Evolutionary conservation across 768 basidiomycete species (phyloP).

Genomic region (Rhodotorula graminis): DNA sequence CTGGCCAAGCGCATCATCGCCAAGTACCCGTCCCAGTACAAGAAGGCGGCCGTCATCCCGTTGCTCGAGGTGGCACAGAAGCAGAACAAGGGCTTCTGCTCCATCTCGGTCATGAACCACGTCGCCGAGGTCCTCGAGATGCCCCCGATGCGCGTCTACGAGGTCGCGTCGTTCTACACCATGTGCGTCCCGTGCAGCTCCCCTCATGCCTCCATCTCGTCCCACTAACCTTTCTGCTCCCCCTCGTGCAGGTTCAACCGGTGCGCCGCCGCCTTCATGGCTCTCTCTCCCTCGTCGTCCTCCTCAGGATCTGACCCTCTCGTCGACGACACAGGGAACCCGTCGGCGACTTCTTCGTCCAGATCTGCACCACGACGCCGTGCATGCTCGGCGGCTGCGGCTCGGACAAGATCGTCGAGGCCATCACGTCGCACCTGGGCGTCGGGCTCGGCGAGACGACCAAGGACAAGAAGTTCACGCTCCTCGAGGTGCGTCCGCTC

Average conservation of each 20-base stretch:
- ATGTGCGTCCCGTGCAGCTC: slow-evolving; percentile 59
- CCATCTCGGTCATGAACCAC: slow-evolving; percentile 98
- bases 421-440: slow-evolving; percentile 75
- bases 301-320: background rate
- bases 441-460: slow-evolving; percentile 70
- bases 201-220: too few relatives aligned
- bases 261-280: slow-evolving; percentile 49
- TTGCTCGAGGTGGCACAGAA: slow-evolving; percentile 92
- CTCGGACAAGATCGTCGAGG: slow-evolving; percentile 80
- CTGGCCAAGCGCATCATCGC: slow-evolving; percentile 82
- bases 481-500: slow-evolving; percentile 59
- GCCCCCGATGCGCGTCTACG: slow-evolving; percentile 98
- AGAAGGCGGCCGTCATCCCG: slow-evolving; percentile 96
- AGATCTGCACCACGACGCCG: slow-evolving; percentile 98
- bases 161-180: slow-evolving; percentile 98
- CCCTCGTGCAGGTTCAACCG: slow-evolving; percentile 64
- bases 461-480: slow-evolving; percentile 89
- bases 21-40: slow-evolving; percentile 84
- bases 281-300: background rate
- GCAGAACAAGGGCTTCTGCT: slow-evolving; percentile 98
- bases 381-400: slow-evolving; percentile 79
- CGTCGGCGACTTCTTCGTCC: slow-evolving; percentile 87
- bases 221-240: too few relatives aligned
- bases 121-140: slow-evolving; percentile 88
- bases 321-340: slow-evolving; percentile 62